Base-by-base conservation (phyloP, 768 basidiomycete genomes). In the Tylopilus balloui region DNA sequence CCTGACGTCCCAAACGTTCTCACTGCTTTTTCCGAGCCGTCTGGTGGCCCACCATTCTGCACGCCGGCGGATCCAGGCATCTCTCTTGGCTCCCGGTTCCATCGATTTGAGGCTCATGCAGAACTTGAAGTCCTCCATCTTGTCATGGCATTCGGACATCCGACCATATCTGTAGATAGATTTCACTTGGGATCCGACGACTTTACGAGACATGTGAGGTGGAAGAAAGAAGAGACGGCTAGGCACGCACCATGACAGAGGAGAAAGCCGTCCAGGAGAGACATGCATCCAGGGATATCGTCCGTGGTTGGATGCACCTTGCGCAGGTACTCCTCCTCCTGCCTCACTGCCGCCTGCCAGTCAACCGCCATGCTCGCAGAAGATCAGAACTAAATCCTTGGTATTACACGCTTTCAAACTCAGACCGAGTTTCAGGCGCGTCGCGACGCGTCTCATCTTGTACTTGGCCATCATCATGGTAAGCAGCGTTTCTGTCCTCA, bases 1-100 rank as follows among this genome's bases (percentile, higher is more conserved):
- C 68, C 94, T 73, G 23, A 88, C 74, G 50, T 90, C 84, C 95
- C 95, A 99, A 2, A 99, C 82, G 64, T 94, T 92, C 70, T 98
- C 95, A 57, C 92, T 94, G 69, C 91, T 93, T 66, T 81, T 83
- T 17, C 69, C 76, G 9, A 88, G 62, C 45, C 95, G 73, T 45
- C 88, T 72, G 28, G 75, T 71, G 5, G 94, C 92, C 95, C 93
- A 96, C 92, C 93, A 94, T 64, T 94, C 91, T 2, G 95, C 95
- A 46, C 89, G 75, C 15, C 87, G 76, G 42, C 74, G 77, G 48
- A 98, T 83, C 94, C 93, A 99, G 4, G 81, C 80, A 43, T 90
- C 81, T 25, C 87, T 77, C 62, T 81, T 80, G 59, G 84, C 79
- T 48, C 93, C 92, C 14, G 83, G 81, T 45, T 85, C 78, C 67